Base-by-base conservation (phyloP, 805 yeast genomes). In the Sungouiella thailandica region DNA sequence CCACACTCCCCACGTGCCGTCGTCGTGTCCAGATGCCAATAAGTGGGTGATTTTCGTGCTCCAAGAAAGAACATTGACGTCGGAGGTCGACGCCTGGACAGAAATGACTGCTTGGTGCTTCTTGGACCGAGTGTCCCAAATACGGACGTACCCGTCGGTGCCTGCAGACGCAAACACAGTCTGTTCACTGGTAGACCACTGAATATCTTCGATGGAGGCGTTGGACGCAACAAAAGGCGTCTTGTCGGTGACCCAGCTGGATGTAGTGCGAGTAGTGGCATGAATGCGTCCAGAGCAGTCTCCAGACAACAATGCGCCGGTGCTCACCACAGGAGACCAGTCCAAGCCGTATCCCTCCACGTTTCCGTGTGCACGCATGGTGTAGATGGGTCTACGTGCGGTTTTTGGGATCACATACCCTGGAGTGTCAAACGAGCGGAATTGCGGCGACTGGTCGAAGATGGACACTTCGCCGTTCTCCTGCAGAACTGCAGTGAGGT, bases 271-370 rank as follows among this genome's bases (percentile, higher is more conserved):
- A 34, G 76, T 70, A 6, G 97, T 88, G 35, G 81, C 65, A 58
- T 74, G 83, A 25, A 90, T 75, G 52, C 90, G 71, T 32, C 98
- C 98, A 14, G 83, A 65, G 44, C 85, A 68, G 57, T 93, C 98
- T 50, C 98, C 98, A 3, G 94, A 76, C 37, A 93, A 68, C 41
- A 93, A 65, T 1, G 88, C 72, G 15, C 97, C 97, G 3, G 86
- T 76, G 44, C 72, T 72, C 40, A 79, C 74, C 43, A 83, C 64
- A 27, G 97, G 96, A 1, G 95, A 85, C 98, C 98, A 93, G 60
- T 90, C 98, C 28, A 93, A 59, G 11, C 96, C 98, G 53, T 87
- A 93, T 23, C 98, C 97, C 65, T 93, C 98, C n/a, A 85, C 95
- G 46, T 82, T 81, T 16, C 97, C 97, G 57, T 93, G 98, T 43